These are phyloP conservation scores for Iberis pinnata DNA, from an alignment of 345 rosid species.

Conservation along the genomic window DNA sequence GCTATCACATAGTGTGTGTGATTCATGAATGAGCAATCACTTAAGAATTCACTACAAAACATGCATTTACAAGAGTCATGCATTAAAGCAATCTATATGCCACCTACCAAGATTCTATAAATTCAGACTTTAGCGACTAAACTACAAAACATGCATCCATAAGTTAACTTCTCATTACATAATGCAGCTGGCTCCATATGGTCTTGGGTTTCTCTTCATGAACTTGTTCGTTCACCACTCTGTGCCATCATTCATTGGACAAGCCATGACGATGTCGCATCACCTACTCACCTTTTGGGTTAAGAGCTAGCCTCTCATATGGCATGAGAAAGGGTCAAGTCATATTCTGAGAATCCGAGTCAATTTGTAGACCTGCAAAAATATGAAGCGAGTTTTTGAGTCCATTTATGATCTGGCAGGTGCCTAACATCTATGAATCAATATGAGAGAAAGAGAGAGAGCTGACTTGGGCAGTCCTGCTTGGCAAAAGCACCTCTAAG, in stretches of 20 bases:
- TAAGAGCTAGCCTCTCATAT: conserved; percentile 12
- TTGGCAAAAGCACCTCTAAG: conserved; percentile 71
- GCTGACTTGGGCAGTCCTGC: conserved; percentile 87
- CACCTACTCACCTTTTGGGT: background rate
- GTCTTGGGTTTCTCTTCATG: no score
- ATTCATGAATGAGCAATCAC: no score
- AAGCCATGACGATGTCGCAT: conserved; percentile 1
- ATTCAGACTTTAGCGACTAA: no score
- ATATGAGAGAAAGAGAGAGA: conserved; percentile 9
- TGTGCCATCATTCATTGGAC: conserved; percentile 1
- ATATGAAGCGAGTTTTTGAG: background rate
- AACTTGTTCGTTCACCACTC: no score
- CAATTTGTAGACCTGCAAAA: conserved; percentile 56
- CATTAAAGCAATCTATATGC: no score
- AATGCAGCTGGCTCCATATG: no score
- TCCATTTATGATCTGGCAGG: background rate
- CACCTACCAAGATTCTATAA: no score
- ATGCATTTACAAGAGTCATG: no score
- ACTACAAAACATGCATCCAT: no score
- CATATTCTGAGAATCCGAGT: conserved; percentile 57
- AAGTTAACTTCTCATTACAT: no score
- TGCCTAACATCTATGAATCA: background rate
- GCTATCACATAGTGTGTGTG: no score
- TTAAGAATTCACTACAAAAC: no score
- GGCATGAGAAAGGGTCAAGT: conserved; percentile 31